Evolutionary conservation across 2,329 filamentous ascomycete genomes (phyloP), one percentile per base, ranked within the genome.

Genomic region (Bipolaris cookei): DNA sequence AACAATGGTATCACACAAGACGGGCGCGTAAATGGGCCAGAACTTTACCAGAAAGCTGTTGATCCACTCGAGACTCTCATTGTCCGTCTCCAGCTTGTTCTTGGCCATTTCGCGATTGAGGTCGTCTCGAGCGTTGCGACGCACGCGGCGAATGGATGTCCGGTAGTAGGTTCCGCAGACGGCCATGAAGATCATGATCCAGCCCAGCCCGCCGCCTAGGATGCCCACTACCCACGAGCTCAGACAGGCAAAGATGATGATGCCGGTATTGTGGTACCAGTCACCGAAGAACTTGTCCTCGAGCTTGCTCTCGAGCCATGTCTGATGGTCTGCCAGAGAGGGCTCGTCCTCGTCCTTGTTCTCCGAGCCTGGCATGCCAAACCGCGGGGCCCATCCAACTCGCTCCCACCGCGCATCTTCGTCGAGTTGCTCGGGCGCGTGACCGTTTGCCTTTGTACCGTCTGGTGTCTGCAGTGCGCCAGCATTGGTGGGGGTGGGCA

Each of bases 21-120:
- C 91, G 1, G 95, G 95, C 53, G 95, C 92, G 75, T 97, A 98
- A 71, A 99, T 99, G 61, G 95, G 95, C 95, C 95, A 99, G 80
- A 99, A 99, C 76, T 99, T 99, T 79, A 96, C 88, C 68, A 99
- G 76, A 80, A 99, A 99, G 68, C 92, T 96, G 82, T 99, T 99
- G 77, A 99, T 98, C 95, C 95, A 99, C 77, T 99, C 95, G 46
- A 99, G 82, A 54, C 90, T 95, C 78, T 99, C 95, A 23, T 87
- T 88, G 67, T 99, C 95, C 7, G 88, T 95, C 68, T 98, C 95
- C 51, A 99, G 82, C 69, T 85, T 90, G 77, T 89, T 89, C 77
- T 97, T 90, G 11, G 90, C 88, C 83, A 97, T 84, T 76, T 97
- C 93, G 51, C 95, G 89, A 58, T 89, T 89, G 65, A 99, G 86